Conservation (phyloP, 169 alveolate genomes). For the Neospora caninum region DNA sequence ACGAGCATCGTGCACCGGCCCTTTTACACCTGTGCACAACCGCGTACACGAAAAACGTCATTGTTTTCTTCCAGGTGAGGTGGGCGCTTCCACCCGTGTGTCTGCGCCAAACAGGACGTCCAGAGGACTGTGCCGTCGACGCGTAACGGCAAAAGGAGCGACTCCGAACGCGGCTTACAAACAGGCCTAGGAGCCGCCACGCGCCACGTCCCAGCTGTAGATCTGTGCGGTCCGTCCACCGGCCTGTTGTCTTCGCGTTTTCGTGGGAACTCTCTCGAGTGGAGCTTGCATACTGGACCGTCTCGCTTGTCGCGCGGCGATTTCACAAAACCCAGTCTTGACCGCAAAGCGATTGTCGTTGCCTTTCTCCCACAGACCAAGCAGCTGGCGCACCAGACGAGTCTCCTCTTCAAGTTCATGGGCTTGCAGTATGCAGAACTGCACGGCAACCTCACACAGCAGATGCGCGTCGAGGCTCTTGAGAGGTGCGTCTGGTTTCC, state of each 20-base stretch:
- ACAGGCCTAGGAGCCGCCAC: no score
- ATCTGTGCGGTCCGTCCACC: no score
- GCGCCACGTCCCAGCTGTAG: no score
- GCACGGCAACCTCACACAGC: constrained; percentile 94
- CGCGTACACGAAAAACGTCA: constrained; percentile 36
- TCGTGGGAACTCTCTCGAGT: no score
- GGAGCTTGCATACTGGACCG: no score
- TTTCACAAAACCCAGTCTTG: not conserved
- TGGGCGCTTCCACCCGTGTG: not conserved
- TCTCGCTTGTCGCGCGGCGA: no score
- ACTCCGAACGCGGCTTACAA: no score
- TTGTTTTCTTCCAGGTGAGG: constrained; percentile 65
- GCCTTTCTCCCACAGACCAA: constrained; percentile 83
- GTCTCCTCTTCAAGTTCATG: constrained; percentile 82
- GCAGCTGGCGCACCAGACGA: constrained; percentile 90
- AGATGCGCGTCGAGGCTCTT: constrained; percentile 91
- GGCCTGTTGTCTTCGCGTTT: no score
- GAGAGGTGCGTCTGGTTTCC: constrained; percentile 71
- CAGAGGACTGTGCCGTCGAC: not conserved
- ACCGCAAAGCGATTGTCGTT: constrained; percentile 23
- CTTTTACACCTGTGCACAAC: constrained; percentile 63
- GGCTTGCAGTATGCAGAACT: constrained; percentile 92
- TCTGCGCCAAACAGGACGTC: not conserved
- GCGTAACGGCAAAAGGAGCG: no score
- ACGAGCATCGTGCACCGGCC: constrained; percentile 58